Percentiles rank a stretch among this genome's conserved stretches.
phyloP scores from a whole-genome alignment of 768 basidiomycete genomes.

The Boletus speciosus region DNA sequence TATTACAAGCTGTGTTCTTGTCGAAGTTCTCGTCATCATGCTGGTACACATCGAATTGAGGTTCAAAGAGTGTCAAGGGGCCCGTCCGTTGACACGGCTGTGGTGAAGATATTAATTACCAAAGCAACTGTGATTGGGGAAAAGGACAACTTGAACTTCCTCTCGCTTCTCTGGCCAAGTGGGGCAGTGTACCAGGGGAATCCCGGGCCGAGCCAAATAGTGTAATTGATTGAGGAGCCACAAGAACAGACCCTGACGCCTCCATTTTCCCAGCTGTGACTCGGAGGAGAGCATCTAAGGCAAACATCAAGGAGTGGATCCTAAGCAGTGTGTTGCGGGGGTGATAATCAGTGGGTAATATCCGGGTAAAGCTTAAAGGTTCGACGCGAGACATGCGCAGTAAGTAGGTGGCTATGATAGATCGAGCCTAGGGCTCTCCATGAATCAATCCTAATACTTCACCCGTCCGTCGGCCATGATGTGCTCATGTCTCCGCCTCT shows the following conservation, averaged over 20 bases:
- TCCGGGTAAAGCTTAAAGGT: background rate
- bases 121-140: background rate
- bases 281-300: background rate
- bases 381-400: background rate
- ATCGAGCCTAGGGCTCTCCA: background rate
- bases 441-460: background rate
- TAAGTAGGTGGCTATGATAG: background rate
- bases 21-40: background rate
- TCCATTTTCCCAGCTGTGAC: background rate
- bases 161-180: background rate
- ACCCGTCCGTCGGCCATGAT: background rate
- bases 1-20: constrained; percentile 9
- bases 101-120: background rate
- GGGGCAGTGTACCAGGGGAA: background rate
- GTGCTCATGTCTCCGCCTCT: background rate
- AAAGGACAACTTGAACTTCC: background rate
- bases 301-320: background rate
- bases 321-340: background rate
- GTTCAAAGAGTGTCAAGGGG: background rate
- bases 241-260: background rate
- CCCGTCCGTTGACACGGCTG: background rate
- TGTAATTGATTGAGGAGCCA: background rate
- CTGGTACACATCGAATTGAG: background rate
- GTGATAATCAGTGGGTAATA: background rate
- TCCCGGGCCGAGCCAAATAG: no score